Evolutionary conservation across 2,329 filamentous ascomycete species (phyloP), one percentile per base, ranked within the genome.

Genomic region (Zarea fungicola): DNA sequence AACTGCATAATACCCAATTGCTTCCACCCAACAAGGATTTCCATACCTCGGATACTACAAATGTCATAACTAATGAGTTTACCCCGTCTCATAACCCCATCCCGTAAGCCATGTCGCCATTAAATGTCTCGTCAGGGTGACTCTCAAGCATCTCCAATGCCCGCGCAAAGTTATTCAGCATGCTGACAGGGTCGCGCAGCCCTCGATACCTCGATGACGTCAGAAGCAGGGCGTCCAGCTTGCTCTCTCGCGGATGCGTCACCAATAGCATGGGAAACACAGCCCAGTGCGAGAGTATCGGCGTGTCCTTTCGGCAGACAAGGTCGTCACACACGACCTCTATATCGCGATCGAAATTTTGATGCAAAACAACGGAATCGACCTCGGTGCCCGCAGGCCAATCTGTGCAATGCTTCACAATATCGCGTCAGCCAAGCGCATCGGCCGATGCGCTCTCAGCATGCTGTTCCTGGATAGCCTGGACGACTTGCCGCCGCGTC

Each of bases 341-440:
- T 7, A 45, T 37, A 11, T 36, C 6, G 23, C 32, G 42, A 13
- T 45, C 42, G n/a, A 29, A 45, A 13, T 45, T 45, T 29, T 45
- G 42, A n/a, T 45, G 42, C 42, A 45, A 18, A 14, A 45, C 42
- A 10, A 45, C 42, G 7, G 42, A 46, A 19, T 46, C 43, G 13
- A 29, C 43, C 32, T 28, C 34, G 23, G 23, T 18, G 18, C n/a
- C 43, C 21, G 34, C 34, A 8, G 43, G 34, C 34, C 43, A 46
- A 13, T 39, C 25, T 36, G 43, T 46, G 43, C 43, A 46, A 18
- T 31, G 16, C 14, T 32, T 18, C 5, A 31, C 34, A 9, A 46
- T 31, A 13, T 46, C 43, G 18, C 32, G n/a, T 34, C 43, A 46
- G 43, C 43, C 43, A 18, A 46, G 43, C 16, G 34, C 25, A 14